Evolutionary conservation across 305 asterid genomes (phyloP).

Genomic region (Caryopteris hybrid): DNA sequence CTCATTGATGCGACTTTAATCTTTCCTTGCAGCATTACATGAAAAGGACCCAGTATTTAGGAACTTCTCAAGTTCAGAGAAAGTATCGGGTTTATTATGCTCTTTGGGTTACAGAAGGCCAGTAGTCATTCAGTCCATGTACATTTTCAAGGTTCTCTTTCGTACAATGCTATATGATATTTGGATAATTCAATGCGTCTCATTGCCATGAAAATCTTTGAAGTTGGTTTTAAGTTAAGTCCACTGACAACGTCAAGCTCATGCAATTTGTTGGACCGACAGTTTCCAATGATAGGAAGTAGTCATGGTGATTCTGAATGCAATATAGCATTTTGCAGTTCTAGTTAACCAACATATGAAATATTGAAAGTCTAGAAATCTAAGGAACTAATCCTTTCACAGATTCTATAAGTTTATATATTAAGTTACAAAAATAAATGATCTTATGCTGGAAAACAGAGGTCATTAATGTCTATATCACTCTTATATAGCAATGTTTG

Average conservation of each 20-base stretch:
- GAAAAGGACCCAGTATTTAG: conserved; percentile 41
- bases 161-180: background rate
- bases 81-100: conserved; percentile 40
- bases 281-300: background rate
- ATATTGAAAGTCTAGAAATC: background rate
- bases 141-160: conserved; percentile 79
- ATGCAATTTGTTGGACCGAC: background rate
- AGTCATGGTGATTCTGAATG: background rate
- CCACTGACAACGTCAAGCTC: background rate
- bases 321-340: background rate
- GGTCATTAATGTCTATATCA: background rate
- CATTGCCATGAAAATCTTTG: background rate
- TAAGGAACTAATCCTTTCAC: background rate
- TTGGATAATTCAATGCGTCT: background rate
- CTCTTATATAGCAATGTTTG: background rate
- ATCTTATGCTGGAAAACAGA: background rate
- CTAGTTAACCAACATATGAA: background rate
- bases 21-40: conserved; percentile 56
- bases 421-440: background rate
- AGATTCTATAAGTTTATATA: background rate
- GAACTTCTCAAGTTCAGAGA: conserved; percentile 61
- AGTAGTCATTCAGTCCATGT: conserved; percentile 80
- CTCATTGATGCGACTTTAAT: background rate
- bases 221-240: background rate
- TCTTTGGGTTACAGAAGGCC: conserved; percentile 75